phyloP scores from a whole-genome alignment of 2,329 filamentous ascomycete species.

The Neonectria punicea region DNA sequence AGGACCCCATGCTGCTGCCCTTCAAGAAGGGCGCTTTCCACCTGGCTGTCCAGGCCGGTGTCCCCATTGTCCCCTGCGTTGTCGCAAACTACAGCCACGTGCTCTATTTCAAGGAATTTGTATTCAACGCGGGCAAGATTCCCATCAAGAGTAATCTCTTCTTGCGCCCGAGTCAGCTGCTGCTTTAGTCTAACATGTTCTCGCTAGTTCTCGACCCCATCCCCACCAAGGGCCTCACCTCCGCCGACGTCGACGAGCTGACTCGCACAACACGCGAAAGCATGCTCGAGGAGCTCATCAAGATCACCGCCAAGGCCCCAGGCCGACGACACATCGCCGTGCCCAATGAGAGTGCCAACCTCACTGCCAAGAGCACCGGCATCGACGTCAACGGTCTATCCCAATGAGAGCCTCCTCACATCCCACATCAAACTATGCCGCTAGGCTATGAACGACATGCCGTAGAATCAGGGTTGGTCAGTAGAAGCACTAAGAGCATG shows the following conservation, averaged over 20 bases:
- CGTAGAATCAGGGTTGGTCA: background rate
- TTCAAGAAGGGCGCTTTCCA: conserved; percentile 99
- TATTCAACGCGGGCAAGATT: conserved; percentile 76
- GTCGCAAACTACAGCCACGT: conserved; percentile 83
- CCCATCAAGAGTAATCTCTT: conserved; percentile 74
- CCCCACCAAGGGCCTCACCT: conserved; percentile 75
- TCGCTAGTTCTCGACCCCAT: conserved; percentile 80
- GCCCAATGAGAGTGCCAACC: conserved; percentile 37
- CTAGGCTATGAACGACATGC: background rate
- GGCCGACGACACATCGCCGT: conserved; percentile 51
- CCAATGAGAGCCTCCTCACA: conserved; percentile 26
- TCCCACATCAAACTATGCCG: background rate
- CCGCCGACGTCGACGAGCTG: conserved; percentile 82
- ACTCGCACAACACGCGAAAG: conserved; percentile 73
- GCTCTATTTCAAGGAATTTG: conserved; percentile 69
- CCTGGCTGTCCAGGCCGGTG: conserved; percentile 90
- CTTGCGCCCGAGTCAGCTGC: background rate
- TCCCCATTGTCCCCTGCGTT: conserved; percentile 89
- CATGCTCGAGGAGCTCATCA: conserved; percentile 76
- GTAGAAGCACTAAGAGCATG: conserved; percentile 12
- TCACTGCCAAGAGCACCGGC: conserved; percentile 45
- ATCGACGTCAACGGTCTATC: conserved; percentile 59
- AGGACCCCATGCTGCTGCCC: conserved; percentile 83
- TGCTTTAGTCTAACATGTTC: conserved; percentile 1
- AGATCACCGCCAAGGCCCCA: conserved; percentile 62